Conservation (phyloP, 805 yeast species). For the Candida palmyrensis region DNA sequence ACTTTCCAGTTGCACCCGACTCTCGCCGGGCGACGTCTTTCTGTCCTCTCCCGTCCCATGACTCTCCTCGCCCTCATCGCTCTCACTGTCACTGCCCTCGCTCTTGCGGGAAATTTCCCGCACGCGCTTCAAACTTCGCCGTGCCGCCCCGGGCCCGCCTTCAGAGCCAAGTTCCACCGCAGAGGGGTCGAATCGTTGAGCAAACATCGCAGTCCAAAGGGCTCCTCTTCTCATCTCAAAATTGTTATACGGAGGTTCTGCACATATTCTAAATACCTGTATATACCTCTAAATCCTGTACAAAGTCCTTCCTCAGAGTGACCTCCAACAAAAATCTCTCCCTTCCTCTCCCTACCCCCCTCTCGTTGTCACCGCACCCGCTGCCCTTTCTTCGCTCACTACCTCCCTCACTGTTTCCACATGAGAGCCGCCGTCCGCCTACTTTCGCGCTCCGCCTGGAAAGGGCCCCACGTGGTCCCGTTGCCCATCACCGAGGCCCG, state of each 20-base stretch:
- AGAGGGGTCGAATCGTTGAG: constrained; percentile 57
- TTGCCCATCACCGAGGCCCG: constrained; percentile 87
- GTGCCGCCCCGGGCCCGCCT: no score
- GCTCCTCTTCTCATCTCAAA: constrained; percentile 14
- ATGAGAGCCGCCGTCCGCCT: constrained; percentile 32
- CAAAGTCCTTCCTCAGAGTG: no score
- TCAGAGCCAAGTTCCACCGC: no score
- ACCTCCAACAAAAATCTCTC: no score
- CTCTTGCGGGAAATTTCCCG: no score
- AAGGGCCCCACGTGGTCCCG: constrained; percentile 91
- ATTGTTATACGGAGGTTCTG: not conserved
- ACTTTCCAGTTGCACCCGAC: no score
- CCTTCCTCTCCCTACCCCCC: not conserved
- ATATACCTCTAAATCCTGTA: no score
- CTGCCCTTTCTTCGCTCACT: no score
- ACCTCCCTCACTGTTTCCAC: no score
- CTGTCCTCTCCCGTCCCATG: constrained; percentile 5
- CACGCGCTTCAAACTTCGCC: constrained; percentile 5
- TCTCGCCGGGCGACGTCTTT: no score
- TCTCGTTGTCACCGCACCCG: not conserved
- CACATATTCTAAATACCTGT: no score
- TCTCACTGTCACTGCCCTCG: no score
- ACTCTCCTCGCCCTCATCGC: constrained; percentile 6
- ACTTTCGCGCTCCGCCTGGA: constrained; percentile 38
- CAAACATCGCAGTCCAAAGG: constrained; percentile 68